Base-by-base conservation (phyloP, 495 filamentous ascomycete species). In the Penicillium longicatenatum region DNA sequence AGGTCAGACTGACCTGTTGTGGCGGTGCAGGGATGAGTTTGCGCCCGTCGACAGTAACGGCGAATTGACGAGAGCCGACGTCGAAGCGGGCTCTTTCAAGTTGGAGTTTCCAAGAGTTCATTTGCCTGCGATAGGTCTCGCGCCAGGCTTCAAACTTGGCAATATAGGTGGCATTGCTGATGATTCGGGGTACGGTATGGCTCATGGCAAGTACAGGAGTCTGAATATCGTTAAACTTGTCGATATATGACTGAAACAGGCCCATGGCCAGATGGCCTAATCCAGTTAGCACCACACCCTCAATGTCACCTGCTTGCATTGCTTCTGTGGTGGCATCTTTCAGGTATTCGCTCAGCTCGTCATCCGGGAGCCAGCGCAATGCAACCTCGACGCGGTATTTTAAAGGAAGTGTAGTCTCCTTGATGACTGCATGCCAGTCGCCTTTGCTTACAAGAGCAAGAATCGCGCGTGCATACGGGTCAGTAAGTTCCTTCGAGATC, bases 401-500 rank as follows among this genome's bases (percentile, higher is more conserved):
- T 14, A 98, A 81, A 1, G 94, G 91, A 0, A 98, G 81, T 30
- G 91, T 91, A 4, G 80, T 78, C 68, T 97, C 92, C 50, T 90
- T 82, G 54, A 90, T 84, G 20, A 98, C 91, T 11, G 84, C 84
- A 26, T 84, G 77, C 94, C 94, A 98, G 68, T 95, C 84, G 8
- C 91, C 91, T 21, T 89, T 92, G 49, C 90, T 87, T 50, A 97
- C 91, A 51, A 92, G 86, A n/a, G 90, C 87, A n/a, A 96, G 89
- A 52, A 98, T 88, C 0, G 93, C 92, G 50, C 92, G 86, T 10
- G 94, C 83, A 65, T 96, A 97, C 0, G 92, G 91, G 62, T 98
- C 94, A 0, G 81, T 79, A 12, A 88, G 78, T 55, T 87, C 83
- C 42, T 83, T 82, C 24, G 82, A 82, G 67, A 91, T 87, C 59